phyloP scores from a whole-genome alignment of 2,329 filamentous ascomycete genomes.

The Alternaria gansuensis region DNA sequence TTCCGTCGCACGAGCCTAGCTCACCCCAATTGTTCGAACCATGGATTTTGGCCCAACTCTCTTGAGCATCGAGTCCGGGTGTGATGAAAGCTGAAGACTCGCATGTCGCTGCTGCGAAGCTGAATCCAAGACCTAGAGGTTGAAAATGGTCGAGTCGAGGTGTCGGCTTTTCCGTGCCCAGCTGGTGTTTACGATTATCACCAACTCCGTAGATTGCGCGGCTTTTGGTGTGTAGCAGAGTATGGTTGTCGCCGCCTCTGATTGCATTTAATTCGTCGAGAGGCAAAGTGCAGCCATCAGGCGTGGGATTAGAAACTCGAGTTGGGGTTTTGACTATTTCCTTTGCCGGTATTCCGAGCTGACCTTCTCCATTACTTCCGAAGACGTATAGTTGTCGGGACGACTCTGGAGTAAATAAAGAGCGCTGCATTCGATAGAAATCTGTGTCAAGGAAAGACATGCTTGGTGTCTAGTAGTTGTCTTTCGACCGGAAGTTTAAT shows the following conservation, averaged over 20 bases:
- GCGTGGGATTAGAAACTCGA: slow-evolving; percentile 9
- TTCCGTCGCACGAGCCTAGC: slow-evolving; percentile 23
- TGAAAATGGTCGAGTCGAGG: slow-evolving; percentile 18
- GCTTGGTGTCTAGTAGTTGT: background rate
- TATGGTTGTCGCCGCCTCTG: slow-evolving; percentile 84
- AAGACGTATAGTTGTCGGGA: slow-evolving; percentile 54
- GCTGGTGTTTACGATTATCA: slow-evolving; percentile 61
- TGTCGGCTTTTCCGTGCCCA: slow-evolving; percentile 36
- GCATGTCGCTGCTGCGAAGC: slow-evolving; percentile 35
- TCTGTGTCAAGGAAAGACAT: background rate
- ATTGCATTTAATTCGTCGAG: slow-evolving; percentile 48
- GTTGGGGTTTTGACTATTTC: slow-evolving; percentile 43
- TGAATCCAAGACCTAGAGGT: background rate
- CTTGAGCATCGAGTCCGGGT: background rate
- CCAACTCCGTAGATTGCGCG: slow-evolving; percentile 73
- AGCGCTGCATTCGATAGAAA: background rate
- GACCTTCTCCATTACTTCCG: slow-evolving; percentile 63
- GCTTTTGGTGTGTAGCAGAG: slow-evolving; percentile 70
- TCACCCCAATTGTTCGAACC: slow-evolving; percentile 43
- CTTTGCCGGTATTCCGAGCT: slow-evolving; percentile 61
- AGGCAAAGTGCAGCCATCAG: background rate
- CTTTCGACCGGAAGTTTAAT: background rate
- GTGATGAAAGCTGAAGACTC: slow-evolving; percentile 40
- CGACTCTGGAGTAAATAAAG: slow-evolving; percentile 19
- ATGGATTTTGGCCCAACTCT: slow-evolving; percentile 18